Conservation (phyloP, 1,284 basidiomycete species). For the Pseudozyma hubeiensis region DNA sequence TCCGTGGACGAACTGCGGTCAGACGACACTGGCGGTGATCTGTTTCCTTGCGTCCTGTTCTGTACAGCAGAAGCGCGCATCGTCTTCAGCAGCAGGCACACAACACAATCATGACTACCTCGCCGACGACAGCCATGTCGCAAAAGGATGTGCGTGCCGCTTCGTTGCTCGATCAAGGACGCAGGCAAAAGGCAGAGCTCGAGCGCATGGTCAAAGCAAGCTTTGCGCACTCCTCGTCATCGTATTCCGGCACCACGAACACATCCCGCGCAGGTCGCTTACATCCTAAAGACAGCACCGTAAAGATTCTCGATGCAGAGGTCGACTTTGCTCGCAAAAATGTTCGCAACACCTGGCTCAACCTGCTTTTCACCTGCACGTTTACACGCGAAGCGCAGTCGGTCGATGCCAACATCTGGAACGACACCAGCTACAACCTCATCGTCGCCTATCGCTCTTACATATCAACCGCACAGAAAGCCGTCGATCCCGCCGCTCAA, state of each 20-base stretch:
- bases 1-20: conserved; percentile 22
- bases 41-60: too few relatives aligned
- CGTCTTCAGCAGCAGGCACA: background rate
- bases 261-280: conserved; percentile 33
- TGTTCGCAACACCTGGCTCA: conserved; percentile 62
- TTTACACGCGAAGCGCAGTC: conserved; percentile 57
- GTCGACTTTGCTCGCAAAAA: conserved; percentile 58
- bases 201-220: conserved; percentile 44
- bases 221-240: conserved; percentile 33
- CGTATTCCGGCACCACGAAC: conserved; percentile 13
- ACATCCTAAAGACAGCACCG: conserved; percentile 30
- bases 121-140: conserved; percentile 26
- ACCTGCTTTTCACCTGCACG: conserved; percentile 61
- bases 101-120: conserved; percentile 13
- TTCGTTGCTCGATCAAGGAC: conserved; percentile 45
- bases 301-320: conserved; percentile 44
- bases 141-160: conserved; percentile 41
- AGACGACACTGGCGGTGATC: background rate
- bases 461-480: conserved; percentile 54
- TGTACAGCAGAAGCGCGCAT: background rate
- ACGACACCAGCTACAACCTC: conserved; percentile 62
- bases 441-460: conserved; percentile 54
- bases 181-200: conserved; percentile 46
- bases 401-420: conserved; percentile 59
- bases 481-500: conserved; percentile 23